phyloP scores from a whole-genome alignment of 768 basidiomycete genomes.

The Lentinula aciculospora region DNA sequence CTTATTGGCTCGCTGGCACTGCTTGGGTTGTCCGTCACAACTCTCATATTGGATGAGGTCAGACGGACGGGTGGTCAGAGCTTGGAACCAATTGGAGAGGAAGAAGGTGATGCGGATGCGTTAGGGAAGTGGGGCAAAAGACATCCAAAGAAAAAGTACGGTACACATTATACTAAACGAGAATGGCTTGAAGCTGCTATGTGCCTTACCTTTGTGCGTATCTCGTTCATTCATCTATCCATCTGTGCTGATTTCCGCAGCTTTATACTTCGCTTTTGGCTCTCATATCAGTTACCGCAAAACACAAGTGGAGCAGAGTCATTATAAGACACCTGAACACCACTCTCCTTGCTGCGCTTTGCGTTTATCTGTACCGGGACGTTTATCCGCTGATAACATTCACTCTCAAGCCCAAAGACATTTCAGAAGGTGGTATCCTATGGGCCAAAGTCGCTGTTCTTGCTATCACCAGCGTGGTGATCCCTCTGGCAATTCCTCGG shows the following conservation, averaged over 20 bases:
- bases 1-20: conserved; percentile 39
- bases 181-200: conserved; percentile 26
- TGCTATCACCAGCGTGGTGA: conserved; percentile 33
- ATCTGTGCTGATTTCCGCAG: conserved; percentile 18
- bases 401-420: conserved; percentile 43
- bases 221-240: background rate
- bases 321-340: conserved; percentile 40
- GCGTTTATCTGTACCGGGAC: conserved; percentile 51
- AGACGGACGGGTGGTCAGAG: background rate
- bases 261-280: conserved; percentile 40
- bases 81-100: background rate
- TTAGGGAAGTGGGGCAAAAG: conserved; percentile 22
- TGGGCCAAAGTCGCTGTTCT: conserved; percentile 52
- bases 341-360: conserved; percentile 41
- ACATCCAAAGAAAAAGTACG: conserved; percentile 16
- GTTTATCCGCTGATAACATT: conserved; percentile 56
- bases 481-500: conserved; percentile 53
- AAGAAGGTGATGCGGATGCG: background rate
- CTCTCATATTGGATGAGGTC: conserved; percentile 29
- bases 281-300: conserved; percentile 31
- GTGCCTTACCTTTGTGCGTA: conserved; percentile 25
- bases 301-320: conserved; percentile 28
- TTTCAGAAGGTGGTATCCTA: conserved; percentile 37
- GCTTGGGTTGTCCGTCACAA: conserved; percentile 43
- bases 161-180: conserved; percentile 11